Percentiles rank a stretch among this genome's conserved stretches.
Conservation (phyloP, 2,329 filamentous ascomycete genomes). For the Colletotrichum aenigma region DNA sequence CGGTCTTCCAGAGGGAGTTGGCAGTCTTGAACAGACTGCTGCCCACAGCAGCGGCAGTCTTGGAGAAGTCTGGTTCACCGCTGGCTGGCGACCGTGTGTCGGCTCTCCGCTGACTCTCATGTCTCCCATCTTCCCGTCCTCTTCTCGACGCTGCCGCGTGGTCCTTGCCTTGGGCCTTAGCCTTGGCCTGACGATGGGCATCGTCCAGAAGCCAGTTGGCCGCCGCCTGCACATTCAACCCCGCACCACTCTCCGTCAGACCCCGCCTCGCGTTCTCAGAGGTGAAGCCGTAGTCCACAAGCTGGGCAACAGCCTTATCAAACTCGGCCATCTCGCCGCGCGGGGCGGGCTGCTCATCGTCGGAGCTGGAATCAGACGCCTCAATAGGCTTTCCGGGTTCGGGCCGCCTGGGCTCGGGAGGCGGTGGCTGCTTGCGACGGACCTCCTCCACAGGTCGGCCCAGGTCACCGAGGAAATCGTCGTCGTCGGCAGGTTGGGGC, state of each 20-base stretch:
- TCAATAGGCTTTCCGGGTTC: constrained; percentile 64
- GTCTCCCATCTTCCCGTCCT: constrained; percentile 36
- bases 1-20: constrained; percentile 92
- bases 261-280: constrained; percentile 82
- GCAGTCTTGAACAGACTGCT: constrained; percentile 90
- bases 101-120: constrained; percentile 30
- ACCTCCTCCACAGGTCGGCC: constrained; percentile 69
- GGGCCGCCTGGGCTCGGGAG: constrained; percentile 39
- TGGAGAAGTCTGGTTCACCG: constrained; percentile 75
- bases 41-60: constrained; percentile 82
- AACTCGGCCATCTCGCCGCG: constrained; percentile 45
- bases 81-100: constrained; percentile 61
- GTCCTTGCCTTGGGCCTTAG: constrained; percentile 65
- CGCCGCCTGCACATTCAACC: constrained; percentile 82
- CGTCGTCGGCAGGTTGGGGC: constrained; percentile 44
- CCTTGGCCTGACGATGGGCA: constrained; percentile 82
- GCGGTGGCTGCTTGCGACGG: constrained; percentile 47
- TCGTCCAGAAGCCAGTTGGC: constrained; percentile 91
- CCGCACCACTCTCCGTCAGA: constrained; percentile 78
- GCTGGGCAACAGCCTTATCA: constrained; percentile 82
- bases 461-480: constrained; percentile 70
- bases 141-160: constrained; percentile 44
- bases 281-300: constrained; percentile 95
- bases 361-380: constrained; percentile 49
- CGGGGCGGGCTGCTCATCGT: constrained; percentile 42